phyloP scores from a whole-genome alignment of 768 basidiomycete genomes.

The Amanita brunnescens region DNA sequence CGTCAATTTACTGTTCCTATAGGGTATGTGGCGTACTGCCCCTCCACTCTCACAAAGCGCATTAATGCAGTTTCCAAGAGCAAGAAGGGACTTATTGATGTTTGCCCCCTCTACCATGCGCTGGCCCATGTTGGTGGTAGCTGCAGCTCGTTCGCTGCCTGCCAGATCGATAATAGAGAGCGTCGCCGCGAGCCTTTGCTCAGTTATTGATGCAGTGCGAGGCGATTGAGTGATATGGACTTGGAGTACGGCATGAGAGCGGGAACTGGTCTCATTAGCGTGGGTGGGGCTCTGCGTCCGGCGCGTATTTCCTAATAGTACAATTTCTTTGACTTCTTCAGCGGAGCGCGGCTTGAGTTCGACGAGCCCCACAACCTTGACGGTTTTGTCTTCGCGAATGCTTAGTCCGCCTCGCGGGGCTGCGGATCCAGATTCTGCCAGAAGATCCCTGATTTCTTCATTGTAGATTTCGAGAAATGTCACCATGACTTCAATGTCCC shows the following conservation, averaged over 20 bases:
- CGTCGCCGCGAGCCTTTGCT: constrained; percentile 78
- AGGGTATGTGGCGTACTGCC: constrained; percentile 84
- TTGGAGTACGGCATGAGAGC: constrained; percentile 96
- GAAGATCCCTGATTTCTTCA: constrained; percentile 94
- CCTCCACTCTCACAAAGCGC: constrained; percentile 94
- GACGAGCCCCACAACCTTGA: constrained; percentile 81
- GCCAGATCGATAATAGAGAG: constrained; percentile 98
- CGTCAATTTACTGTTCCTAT: constrained; percentile 97
- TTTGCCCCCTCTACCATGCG: constrained; percentile 98
- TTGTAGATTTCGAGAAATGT: constrained; percentile 99
- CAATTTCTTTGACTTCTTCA: constrained; percentile 91
- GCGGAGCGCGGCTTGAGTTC: constrained; percentile 76
- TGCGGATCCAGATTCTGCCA: constrained; percentile 60
- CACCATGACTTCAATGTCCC: constrained; percentile 80
- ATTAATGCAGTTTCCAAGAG: constrained; percentile 97
- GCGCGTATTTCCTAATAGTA: constrained; percentile 79
- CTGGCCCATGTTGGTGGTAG: constrained; percentile 95
- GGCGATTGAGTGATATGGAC: constrained; percentile 88
- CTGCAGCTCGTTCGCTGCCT: constrained; percentile 93
- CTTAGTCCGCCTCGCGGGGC: constrained; percentile 76
- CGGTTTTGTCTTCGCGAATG: constrained; percentile 90
- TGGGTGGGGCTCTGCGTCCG: constrained; percentile 92
- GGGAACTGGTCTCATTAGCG: constrained; percentile 93
- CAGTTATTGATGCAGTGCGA: constrained; percentile 76
- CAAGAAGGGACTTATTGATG: constrained; percentile 97